Evolutionary conservation across 2,329 filamentous ascomycete genomes (phyloP).

Genomic region (Colletotrichum siamense): DNA sequence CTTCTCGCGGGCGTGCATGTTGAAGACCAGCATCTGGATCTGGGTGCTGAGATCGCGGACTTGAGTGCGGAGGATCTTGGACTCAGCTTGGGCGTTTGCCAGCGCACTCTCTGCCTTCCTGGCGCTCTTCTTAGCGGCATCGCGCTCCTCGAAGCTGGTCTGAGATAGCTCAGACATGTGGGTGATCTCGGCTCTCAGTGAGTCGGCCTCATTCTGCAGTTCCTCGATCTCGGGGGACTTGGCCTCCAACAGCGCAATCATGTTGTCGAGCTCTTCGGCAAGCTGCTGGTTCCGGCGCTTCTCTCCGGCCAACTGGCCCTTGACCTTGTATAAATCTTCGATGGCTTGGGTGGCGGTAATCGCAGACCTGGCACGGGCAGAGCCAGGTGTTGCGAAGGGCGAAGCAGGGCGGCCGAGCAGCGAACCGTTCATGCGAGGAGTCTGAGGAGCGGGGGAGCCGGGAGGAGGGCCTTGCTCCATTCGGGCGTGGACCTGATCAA

Average conservation of each 20-base stretch:
- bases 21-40: conserved; percentile 88
- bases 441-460: conserved; percentile 60
- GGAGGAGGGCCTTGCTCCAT: conserved; percentile 47
- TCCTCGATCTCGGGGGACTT: conserved; percentile 90
- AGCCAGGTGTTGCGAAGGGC: conserved; percentile 67
- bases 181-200: conserved; percentile 79
- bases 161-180: conserved; percentile 88
- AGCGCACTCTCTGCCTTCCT: conserved; percentile 81
- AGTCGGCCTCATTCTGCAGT: conserved; percentile 79
- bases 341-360: conserved; percentile 68
- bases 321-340: conserved; percentile 69
- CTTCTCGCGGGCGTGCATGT: conserved; percentile 82
- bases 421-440: conserved; percentile 65
- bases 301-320: conserved; percentile 76
- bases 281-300: conserved; percentile 78
- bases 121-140: conserved; percentile 77
- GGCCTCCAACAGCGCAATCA: conserved; percentile 83
- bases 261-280: conserved; percentile 79
- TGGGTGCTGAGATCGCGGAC: conserved; percentile 89
- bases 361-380: conserved; percentile 58
- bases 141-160: conserved; percentile 80
- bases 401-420: conserved; percentile 59
- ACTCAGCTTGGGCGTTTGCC: conserved; percentile 68
- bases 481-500: conserved; percentile 58
- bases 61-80: conserved; percentile 82